Evolutionary conservation across 73 alveolate genomes (phyloP).

Genomic region (Paramecium primaurelia): DNA sequence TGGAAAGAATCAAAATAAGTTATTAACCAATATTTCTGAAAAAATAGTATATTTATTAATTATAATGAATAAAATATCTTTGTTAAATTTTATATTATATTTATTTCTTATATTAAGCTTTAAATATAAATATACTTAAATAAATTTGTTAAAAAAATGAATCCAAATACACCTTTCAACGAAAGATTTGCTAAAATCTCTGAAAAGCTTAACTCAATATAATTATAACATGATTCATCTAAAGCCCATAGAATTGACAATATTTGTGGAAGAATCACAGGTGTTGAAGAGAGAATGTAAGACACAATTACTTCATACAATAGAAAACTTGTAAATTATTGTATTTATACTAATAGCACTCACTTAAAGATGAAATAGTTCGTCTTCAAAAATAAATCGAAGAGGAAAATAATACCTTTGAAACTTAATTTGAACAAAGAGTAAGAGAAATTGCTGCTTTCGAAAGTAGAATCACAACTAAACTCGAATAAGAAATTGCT

Average conservation of each 20-base stretch:
- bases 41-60: background rate
- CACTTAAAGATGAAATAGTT: slow-evolving; percentile 55
- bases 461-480: slow-evolving; percentile 53
- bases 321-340: background rate
- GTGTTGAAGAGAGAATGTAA: slow-evolving; percentile 50
- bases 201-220: slow-evolving; percentile 54
- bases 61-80: background rate
- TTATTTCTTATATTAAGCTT: background rate
- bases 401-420: slow-evolving; percentile 52
- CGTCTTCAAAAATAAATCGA: slow-evolving; percentile 49
- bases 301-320: slow-evolving; percentile 36
- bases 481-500: slow-evolving; percentile 53
- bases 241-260: slow-evolving; percentile 55
- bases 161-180: slow-evolving; percentile 58
- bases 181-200: slow-evolving; percentile 56
- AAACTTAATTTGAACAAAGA: slow-evolving; percentile 50
- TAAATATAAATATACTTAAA: background rate
- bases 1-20: background rate
- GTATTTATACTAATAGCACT: background rate
- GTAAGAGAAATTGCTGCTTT: slow-evolving; percentile 58
- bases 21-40: background rate
- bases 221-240: slow-evolving; percentile 46
- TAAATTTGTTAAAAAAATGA: background rate
- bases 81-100: background rate
- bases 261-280: slow-evolving; percentile 41